A percentile compares a stretch with the other conserved stretches of the same genome.
phyloP scores from a whole-genome alignment of 805 yeast genomes.

The Zygosaccharomyces siamensis region DNA sequence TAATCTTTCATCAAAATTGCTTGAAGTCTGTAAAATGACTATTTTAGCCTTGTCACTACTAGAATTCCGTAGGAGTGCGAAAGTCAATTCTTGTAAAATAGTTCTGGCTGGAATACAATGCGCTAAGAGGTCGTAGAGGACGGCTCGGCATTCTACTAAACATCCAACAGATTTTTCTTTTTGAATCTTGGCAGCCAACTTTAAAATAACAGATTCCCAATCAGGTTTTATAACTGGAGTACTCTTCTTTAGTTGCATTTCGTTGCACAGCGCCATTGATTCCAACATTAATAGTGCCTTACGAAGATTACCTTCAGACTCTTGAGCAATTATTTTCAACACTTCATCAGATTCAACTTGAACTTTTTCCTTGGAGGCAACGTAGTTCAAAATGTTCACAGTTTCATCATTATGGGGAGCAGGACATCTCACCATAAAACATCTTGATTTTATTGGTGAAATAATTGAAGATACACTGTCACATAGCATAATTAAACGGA shows the following conservation, averaged over 20 bases:
- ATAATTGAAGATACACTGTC: constrained; percentile 89
- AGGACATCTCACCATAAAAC: constrained; percentile 79
- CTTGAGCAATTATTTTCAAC: constrained; percentile 48
- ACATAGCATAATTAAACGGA: constrained; percentile 78
- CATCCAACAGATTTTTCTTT: constrained; percentile 60
- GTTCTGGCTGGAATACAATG: constrained; percentile 90
- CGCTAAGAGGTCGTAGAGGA: constrained; percentile 76
- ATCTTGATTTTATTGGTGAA: constrained; percentile 91
- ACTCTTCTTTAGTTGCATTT: constrained; percentile 39
- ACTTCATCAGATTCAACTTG: constrained; percentile 40
- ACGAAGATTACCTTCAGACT: constrained; percentile 68
- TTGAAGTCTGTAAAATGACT: constrained; percentile 54
- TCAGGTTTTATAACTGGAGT: constrained; percentile 68
- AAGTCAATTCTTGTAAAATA: constrained; percentile 61
- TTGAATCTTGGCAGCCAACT: constrained; percentile 55
- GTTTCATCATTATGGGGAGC: constrained; percentile 68
- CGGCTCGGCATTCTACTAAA: constrained; percentile 52
- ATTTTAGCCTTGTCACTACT: constrained; percentile 34
- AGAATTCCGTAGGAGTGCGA: constrained; percentile 39
- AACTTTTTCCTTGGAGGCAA: constrained; percentile 54
- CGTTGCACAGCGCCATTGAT: constrained; percentile 70
- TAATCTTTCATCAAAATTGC: constrained; percentile 78
- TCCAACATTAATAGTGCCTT: constrained; percentile 75
- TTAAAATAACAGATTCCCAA: constrained; percentile 79
- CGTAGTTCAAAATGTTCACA: constrained; percentile 46